These are phyloP conservation scores for Phytophthora melonis DNA, from an alignment of 352 stramenopile genomes.

Conservation along the genomic window DNA sequence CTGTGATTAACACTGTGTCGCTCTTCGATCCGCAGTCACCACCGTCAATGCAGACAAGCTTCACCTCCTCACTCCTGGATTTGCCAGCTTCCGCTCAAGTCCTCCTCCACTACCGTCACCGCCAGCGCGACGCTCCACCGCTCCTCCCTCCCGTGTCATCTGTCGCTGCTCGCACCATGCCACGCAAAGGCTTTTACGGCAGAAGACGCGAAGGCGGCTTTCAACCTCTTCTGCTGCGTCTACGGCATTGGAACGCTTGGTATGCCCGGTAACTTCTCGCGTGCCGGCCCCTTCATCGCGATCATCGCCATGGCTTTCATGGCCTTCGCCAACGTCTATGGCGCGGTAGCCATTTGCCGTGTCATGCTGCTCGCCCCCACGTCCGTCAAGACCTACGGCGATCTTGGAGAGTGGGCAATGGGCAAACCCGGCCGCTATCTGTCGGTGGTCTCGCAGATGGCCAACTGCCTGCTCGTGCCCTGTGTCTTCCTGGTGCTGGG, in stretches of 20 bases:
- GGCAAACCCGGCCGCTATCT: constrained; percentile 52
- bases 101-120: background rate
- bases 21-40: background rate
- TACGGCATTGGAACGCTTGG: constrained; percentile 67
- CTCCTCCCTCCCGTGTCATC: background rate
- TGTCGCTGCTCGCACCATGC: background rate
- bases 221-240: constrained; percentile 59
- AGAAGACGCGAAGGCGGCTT: constrained; percentile 50
- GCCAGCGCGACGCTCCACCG: background rate
- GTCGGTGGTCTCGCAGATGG: constrained; percentile 47
- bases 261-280: constrained; percentile 63
- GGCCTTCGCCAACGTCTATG: constrained; percentile 58
- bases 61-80: constrained; percentile 6
- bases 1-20: background rate
- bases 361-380: constrained; percentile 55
- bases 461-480: constrained; percentile 49
- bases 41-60: background rate
- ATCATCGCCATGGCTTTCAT: constrained; percentile 58
- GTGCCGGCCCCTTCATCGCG: constrained; percentile 47
- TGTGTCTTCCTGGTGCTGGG: constrained; percentile 62
- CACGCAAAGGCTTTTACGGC: constrained; percentile 31
- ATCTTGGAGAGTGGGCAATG: constrained; percentile 65
- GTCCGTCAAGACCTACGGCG: constrained; percentile 59
- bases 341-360: constrained; percentile 46
- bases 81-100: constrained; percentile 34